Base-by-base conservation (phyloP, 805 yeast species). In the Ogataea nitratoaversa region DNA sequence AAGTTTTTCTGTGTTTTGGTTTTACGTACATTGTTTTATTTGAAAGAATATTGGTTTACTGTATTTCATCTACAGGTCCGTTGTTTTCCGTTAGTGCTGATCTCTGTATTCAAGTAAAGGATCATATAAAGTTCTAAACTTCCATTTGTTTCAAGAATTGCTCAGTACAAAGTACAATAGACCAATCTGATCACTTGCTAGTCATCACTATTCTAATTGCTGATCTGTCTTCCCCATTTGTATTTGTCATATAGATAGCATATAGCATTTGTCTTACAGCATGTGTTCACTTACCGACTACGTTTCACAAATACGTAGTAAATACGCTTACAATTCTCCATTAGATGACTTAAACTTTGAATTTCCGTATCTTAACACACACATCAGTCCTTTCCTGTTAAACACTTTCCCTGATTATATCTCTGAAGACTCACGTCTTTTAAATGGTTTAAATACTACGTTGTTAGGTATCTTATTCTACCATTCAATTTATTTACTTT, bases 401-500 rank as follows among this genome's bases (percentile, higher is more conserved):
- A 12, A 24, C 11, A n/a, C 8, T 3, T 37, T 28, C 19, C 40
- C 40, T 8, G 20, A 19, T 7, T 13, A 18, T 6, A 38, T 63
- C 19, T 52, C 62, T n/a, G 53, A 60, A 8, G 23, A 32, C 18
- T 27, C 40, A 4, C 25, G 24, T 11, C 9, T 29, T 4, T 19
- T 39, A 9, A 3, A 18, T 1, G 34, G 31, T 28, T 20, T 43
- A 11, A 40, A 40, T 13, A 18, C 19, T 11, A 12, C 40, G 7
- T 20, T 34, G 2, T 20, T 37, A 6, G 43, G 44, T 13, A 8
- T 42, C 17, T n/a, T 31, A 12, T 27, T 38, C 11, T 54, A 65
- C 42, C 68, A 65, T 33, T 62, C 59, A 27, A 48, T 67, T 9
- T 37, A 65, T 9, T 48, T 49, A 2, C 53, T 55, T 8, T 48